These are phyloP conservation scores for Heracleum sosnowskyi DNA, from an alignment of 129 eudicot species.

Conservation along the genomic window DNA sequence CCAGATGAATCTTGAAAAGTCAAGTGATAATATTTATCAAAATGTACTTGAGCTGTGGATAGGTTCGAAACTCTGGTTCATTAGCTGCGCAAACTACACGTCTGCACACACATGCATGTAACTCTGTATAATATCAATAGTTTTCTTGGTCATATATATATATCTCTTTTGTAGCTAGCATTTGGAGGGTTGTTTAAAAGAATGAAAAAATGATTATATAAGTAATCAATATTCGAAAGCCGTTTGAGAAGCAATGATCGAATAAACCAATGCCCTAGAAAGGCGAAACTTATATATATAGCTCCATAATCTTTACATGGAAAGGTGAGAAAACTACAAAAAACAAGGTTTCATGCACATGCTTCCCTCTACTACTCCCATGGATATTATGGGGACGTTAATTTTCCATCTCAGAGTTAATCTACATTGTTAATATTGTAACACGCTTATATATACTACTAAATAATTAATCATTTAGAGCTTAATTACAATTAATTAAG, in stretches of 20 bases:
- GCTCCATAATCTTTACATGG: slow-evolving; percentile 18
- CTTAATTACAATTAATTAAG: no score
- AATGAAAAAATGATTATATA: slow-evolving; percentile 7
- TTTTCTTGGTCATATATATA: background rate
- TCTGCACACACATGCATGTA: background rate
- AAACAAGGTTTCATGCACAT: slow-evolving; percentile 31
- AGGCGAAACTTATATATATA: slow-evolving; percentile 19
- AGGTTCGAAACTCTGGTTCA: no score
- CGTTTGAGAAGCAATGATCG: background rate
- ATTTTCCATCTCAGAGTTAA: slow-evolving; percentile 11
- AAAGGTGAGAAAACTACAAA: slow-evolving; percentile 27
- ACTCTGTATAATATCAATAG: background rate
- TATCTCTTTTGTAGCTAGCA: slow-evolving; percentile 11
- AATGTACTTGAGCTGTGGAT: no score
- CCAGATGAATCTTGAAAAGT: no score
- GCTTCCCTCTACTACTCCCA: slow-evolving; percentile 27
- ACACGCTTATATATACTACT: no score
- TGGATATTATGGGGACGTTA: slow-evolving; percentile 14
- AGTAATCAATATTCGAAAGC: slow-evolving; percentile 16
- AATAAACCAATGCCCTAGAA: slow-evolving; percentile 8
- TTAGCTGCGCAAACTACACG: background rate
- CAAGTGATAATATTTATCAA: no score
- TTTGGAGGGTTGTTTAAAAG: slow-evolving; percentile 11
- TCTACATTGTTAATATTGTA: background rate
- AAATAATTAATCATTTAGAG: no score